Base-by-base conservation (phyloP, 2,329 filamentous ascomycete species). In the Colletotrichum horii region DNA sequence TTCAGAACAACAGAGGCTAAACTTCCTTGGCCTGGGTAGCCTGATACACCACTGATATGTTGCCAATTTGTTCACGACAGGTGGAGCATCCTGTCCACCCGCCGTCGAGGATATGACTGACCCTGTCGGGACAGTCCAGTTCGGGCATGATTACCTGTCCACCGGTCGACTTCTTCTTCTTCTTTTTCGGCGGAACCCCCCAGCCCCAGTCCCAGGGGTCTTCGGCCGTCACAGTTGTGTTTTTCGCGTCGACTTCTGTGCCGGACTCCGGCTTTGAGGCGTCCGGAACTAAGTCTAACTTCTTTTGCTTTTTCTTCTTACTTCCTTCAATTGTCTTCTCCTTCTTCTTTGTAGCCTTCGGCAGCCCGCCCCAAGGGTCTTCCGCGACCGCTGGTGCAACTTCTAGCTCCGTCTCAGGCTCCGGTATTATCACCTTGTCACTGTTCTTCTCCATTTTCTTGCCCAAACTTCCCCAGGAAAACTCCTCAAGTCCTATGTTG, bases 251-350 rank as follows among this genome's bases (percentile, higher is more conserved):
- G 19, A 16, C 19, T 48, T 48, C 38, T n/a, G 19, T 48, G 19
- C 38, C 38, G 19, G 38, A 48, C 38, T 48, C 38, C 19, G 38
- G 38, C 4, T 2, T 48, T 48, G 19, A 3, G 19, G 9, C 38
- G 19, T 48, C 38, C 38, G 38, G 9, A 48, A 48, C 19, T 11
- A n/a, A 6, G 0, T 12, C 19, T 19, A n/a, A 19, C 0, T 0
- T 11, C 38, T 48, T 48, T 1, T 11, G n/a, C 3, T 43, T 43
- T 8, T n/a, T 43, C 19, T 3, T 6, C 9, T 43, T 43, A 1
- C 9, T 2, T n/a, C 19, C 38, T 16, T 43, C 38, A n/a, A 43
- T 19, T n/a, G 11, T 48, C 19, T 48, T 48, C 38, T 48, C 38
- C 38, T 48, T 48, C 38, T 43, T 43, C 38, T 48, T 48, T 5